Evolutionary conservation across 768 basidiomycete genomes (phyloP), one percentile per base, ranked within the genome.

Genomic region (Pleurotus salmoneostramineus): DNA sequence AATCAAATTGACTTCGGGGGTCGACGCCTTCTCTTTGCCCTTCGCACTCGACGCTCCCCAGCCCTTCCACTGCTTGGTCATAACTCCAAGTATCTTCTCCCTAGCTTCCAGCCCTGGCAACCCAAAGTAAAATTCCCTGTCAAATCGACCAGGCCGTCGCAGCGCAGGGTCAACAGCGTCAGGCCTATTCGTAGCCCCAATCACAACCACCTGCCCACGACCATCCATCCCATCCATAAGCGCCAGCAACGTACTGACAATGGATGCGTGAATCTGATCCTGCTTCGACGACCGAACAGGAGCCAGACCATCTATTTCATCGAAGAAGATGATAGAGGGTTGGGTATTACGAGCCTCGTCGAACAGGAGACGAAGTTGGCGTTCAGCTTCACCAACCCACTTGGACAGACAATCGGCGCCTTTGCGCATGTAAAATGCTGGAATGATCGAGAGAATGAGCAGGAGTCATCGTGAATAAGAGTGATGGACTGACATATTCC

Each of bases 171-270:
- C 97, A 57, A 99, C 88, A n/a, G 95, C 91, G 70, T 99, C 97
- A 0, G 96, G 96, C 60, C 97, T 72, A 69, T 99, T 99, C 3
- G 97, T 99, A 1, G 97, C 97, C 32, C 97, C 97, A 63, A 98
- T 98, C 33, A 99, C 93, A 31, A 98, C 83, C 14, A 99, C 96
- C 71, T 98, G 95, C 1, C 95, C 95, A 54, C 97, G 84, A 1
- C 95, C 95, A 61, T 99, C 97, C 96, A 98, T 98, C 45, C 96
- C 97, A 69, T 98, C 97, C 97, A 98, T 98, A 45, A 98, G 79
- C 2, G 97, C 96, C 2, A 99, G 79, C 6, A 98, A 79, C 0
- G 97, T 98, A 51, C 91, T 93, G 5, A 99, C 97, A 62, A 99
- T 95, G 32, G 92, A 95, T 1, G 97, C 97, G 68, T 98, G 97